phyloP scores from a whole-genome alignment of 1,139 yeast species.

The Pneumocystis murina region DNA sequence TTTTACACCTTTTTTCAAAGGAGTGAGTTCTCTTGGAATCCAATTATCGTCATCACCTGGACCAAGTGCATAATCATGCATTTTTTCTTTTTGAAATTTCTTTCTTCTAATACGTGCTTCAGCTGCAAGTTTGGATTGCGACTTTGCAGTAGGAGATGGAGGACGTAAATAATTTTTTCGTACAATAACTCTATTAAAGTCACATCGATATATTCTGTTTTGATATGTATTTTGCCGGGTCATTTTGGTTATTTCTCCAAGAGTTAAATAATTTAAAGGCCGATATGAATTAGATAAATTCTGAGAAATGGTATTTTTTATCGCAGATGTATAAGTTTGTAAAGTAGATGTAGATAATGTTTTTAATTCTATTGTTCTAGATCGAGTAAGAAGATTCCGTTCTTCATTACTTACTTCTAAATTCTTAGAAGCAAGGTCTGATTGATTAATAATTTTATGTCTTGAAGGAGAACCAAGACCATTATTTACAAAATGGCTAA shows the following conservation, averaged over 20 bases:
- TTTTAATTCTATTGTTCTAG: background rate
- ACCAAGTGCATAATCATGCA: constrained; percentile 7
- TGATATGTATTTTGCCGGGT: constrained; percentile 8
- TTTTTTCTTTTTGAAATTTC: constrained; percentile 6
- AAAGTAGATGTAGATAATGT: background rate
- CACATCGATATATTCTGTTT: constrained; percentile 10
- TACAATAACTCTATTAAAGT: constrained; percentile 10
- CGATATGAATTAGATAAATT: constrained; percentile 5
- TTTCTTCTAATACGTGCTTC: constrained; percentile 6
- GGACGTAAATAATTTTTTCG: constrained; percentile 9
- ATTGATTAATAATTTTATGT: background rate
- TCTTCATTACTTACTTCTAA: background rate
- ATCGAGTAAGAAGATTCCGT: background rate
- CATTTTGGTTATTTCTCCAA: constrained; percentile 10
- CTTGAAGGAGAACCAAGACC: background rate
- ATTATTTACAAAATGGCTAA: background rate
- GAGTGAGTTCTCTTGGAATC: constrained; percentile 3
- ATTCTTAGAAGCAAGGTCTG: background rate
- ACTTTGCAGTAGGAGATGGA: constrained; percentile 10
- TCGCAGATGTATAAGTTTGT: background rate
- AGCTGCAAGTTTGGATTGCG: constrained; percentile 8
- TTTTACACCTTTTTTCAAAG: constrained; percentile 7
- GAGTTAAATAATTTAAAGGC: constrained; percentile 8
- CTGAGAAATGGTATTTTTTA: background rate
- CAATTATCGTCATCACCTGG: constrained; percentile 11